These are phyloP conservation scores for Skeletonema potamos DNA, from an alignment of 108 stramenopile genomes.

Conservation along the genomic window DNA sequence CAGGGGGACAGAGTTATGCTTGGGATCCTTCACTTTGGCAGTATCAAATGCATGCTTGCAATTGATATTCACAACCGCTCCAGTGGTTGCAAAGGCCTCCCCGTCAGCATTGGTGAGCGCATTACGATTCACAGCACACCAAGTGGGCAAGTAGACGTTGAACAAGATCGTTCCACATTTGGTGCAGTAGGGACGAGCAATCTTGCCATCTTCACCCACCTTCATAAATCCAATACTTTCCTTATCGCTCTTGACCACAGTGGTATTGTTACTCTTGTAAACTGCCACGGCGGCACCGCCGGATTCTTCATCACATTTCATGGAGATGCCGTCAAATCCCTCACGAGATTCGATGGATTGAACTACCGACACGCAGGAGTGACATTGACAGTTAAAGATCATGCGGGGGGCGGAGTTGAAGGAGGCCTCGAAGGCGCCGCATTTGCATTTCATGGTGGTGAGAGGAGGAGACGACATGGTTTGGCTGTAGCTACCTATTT, in stretches of 20 bases:
- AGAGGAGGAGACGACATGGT: neutral
- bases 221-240: constrained; percentile 29
- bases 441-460: constrained; percentile 36
- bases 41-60: constrained; percentile 31
- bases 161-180: constrained; percentile 27
- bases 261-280: constrained; percentile 31
- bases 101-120: constrained; percentile 14
- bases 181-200: constrained; percentile 21
- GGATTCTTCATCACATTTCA: constrained; percentile 9
- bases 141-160: constrained; percentile 20
- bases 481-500: no score
- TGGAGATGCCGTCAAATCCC: constrained; percentile 18
- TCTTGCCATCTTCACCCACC: constrained; percentile 19
- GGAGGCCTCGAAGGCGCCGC: constrained; percentile 30
- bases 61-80: constrained; percentile 13
- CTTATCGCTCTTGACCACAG: constrained; percentile 19
- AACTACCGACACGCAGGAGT: constrained; percentile 28
- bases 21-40: constrained; percentile 8
- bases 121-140: constrained; percentile 38
- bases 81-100: neutral
- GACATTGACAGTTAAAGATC: constrained; percentile 39
- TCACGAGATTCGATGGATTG: constrained; percentile 26
- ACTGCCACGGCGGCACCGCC: constrained; percentile 21
- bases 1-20: constrained; percentile 14
- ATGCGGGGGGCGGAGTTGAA: constrained; percentile 26